Percentiles rank a stretch among this genome's conserved stretches.
Evolutionary conservation across 495 filamentous ascomycete species (phyloP).

Genomic region (Diplogelasinospora grovesii): DNA sequence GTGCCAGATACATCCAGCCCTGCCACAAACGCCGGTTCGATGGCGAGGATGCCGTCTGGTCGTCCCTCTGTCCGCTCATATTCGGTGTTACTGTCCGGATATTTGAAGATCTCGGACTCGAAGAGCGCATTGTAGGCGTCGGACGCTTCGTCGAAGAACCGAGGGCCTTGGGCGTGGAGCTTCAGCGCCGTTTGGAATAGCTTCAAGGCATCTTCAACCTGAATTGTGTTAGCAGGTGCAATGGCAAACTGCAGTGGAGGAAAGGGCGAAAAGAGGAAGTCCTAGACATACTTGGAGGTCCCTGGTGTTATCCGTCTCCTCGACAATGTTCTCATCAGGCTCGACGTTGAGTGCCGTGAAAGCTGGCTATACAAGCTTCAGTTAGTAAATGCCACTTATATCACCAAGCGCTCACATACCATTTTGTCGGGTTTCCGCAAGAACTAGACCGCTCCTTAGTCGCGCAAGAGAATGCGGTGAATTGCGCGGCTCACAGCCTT

Average conservation of each 20-base stretch:
- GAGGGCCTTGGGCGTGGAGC: conserved; percentile 79
- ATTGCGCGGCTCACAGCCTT: too few relatives aligned
- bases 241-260: neutral
- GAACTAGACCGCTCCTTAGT: too few relatives aligned
- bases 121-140: conserved; percentile 83
- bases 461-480: too few relatives aligned
- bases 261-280: neutral
- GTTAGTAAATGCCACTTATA: neutral
- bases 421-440: conserved; percentile 6
- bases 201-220: conserved; percentile 95
- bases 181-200: conserved; percentile 89
- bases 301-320: conserved; percentile 90
- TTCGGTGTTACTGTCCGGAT: conserved; percentile 75
- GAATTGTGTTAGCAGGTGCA: neutral
- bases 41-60: conserved; percentile 39
- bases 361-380: conserved; percentile 36
- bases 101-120: conserved; percentile 87
- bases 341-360: conserved; percentile 89
- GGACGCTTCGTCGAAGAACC: conserved; percentile 65
- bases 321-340: conserved; percentile 80
- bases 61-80: conserved; percentile 59
- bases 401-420: neutral
- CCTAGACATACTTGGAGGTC: conserved; percentile 70
- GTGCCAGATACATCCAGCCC: conserved; percentile 35
- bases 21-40: conserved; percentile 32